These are phyloP conservation scores for Marchantia paleacea DNA, from an alignment of 225 moss, liverwort and hornwort genomes.

Conservation along the genomic window DNA sequence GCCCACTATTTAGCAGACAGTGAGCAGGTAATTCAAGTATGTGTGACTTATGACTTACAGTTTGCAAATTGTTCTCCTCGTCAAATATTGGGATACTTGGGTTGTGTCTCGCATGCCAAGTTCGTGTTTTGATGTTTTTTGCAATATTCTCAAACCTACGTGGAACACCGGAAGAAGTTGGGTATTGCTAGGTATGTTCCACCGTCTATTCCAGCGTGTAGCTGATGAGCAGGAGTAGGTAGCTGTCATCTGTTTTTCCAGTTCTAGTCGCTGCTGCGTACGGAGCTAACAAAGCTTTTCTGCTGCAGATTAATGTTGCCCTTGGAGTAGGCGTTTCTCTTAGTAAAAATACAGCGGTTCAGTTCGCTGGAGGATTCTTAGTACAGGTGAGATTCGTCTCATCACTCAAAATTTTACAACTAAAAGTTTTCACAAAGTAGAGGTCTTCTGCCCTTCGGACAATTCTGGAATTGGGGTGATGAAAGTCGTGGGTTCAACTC, in stretches of 20 bases:
- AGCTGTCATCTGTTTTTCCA: not conserved
- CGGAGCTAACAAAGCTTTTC: not conserved
- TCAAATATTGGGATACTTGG: not conserved
- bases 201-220: not conserved
- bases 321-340: conserved; percentile 91
- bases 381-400: conserved; percentile 61
- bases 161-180: no score
- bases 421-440: no score
- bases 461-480: no score
- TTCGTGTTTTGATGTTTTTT: not conserved
- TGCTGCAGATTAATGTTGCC: conserved; percentile 73
- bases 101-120: not conserved
- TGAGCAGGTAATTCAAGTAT: conserved; percentile 58
- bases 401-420: no score
- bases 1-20: conserved; percentile 98
- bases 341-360: conserved; percentile 65
- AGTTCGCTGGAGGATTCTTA: conserved; percentile 95
- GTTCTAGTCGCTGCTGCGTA: not conserved
- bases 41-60: not conserved
- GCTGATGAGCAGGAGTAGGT: not conserved
- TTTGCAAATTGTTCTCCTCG: not conserved
- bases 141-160: no score
- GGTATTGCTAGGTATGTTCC: not conserved
- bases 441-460: no score
- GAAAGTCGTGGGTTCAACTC: no score